These are phyloP conservation scores for Sporisorium sorghi DNA, from an alignment of 1,284 basidiomycete genomes.

Conservation along the genomic window DNA sequence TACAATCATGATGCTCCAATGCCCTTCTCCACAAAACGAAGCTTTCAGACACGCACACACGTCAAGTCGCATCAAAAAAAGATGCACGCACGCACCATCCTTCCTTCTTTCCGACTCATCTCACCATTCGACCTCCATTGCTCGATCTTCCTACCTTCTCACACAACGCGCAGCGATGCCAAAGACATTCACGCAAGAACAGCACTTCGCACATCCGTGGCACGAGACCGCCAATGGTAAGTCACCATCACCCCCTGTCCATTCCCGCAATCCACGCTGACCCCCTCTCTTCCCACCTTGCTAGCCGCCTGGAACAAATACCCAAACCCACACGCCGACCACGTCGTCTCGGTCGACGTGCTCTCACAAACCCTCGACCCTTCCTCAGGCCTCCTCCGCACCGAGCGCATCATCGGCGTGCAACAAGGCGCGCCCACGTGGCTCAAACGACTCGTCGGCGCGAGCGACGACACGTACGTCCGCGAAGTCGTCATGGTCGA, in stretches of 20 bases:
- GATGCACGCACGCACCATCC: conserved; percentile 2
- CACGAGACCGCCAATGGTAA: conserved; percentile 39
- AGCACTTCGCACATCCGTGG: conserved; percentile 44
- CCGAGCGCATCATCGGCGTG: conserved; percentile 84
- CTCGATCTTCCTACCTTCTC: neutral
- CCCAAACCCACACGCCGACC: conserved; percentile 89
- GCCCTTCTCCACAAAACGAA: conserved; percentile 2
- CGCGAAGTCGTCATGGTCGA: conserved; percentile 85
- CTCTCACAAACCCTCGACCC: conserved; percentile 84
- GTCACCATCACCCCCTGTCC: neutral
- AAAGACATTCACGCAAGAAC: conserved; percentile 32
- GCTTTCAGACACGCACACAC: conserved; percentile 2
- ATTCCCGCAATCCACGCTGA: neutral
- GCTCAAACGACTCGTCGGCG: conserved; percentile 88
- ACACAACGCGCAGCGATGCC: conserved; percentile 31
- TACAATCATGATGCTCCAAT: no score
- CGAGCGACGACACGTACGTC: conserved; percentile 90
- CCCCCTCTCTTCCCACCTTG: neutral
- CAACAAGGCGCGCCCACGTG: conserved; percentile 85
- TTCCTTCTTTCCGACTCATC: no score
- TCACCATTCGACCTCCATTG: neutral
- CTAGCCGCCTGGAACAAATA: conserved; percentile 93
- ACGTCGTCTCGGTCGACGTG: conserved; percentile 91
- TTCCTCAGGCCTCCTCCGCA: conserved; percentile 84
- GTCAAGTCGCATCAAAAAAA: neutral